Conservation (phyloP, 495 filamentous ascomycete species). For the Neurospora cerealis region DNA sequence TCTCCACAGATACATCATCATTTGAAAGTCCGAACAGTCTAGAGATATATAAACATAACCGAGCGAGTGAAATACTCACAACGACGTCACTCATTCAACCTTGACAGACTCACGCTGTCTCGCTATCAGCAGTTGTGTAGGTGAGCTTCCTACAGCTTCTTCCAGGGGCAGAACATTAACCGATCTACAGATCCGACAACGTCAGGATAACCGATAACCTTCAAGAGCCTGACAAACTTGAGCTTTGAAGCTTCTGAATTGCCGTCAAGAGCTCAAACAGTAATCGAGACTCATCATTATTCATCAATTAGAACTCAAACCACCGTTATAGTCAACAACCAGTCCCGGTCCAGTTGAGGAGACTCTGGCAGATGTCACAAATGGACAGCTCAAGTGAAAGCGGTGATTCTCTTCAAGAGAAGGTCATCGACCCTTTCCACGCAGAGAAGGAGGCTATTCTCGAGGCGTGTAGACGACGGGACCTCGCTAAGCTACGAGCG, state of each 20-base stretch:
- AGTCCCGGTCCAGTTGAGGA: background rate
- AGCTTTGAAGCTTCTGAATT: no score
- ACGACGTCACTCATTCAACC: background rate
- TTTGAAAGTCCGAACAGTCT: background rate
- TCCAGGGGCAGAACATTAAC: background rate
- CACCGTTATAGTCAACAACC: background rate
- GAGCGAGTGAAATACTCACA: background rate
- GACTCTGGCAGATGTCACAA: background rate
- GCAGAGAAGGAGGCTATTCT: slow-evolving; percentile 37
- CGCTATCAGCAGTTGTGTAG: background rate
- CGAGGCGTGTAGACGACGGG: slow-evolving; percentile 53
- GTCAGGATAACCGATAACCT: background rate
- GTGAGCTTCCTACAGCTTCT: background rate
- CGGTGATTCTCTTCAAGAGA: slow-evolving; percentile 6
- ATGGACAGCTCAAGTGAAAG: slow-evolving; percentile 7
- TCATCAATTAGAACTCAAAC: background rate
- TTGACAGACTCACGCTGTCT: background rate
- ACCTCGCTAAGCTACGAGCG: slow-evolving; percentile 51
- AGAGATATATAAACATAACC: background rate
- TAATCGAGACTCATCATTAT: background rate
- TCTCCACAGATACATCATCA: background rate
- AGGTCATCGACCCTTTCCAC: slow-evolving; percentile 1
- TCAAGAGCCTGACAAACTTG: background rate
- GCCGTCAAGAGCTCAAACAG: background rate
- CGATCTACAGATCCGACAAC: background rate